A percentile compares a stretch with the other conserved stretches of the same genome.
Conservation (phyloP, 208 protist species). For the Trypanosoma avium region DNA sequence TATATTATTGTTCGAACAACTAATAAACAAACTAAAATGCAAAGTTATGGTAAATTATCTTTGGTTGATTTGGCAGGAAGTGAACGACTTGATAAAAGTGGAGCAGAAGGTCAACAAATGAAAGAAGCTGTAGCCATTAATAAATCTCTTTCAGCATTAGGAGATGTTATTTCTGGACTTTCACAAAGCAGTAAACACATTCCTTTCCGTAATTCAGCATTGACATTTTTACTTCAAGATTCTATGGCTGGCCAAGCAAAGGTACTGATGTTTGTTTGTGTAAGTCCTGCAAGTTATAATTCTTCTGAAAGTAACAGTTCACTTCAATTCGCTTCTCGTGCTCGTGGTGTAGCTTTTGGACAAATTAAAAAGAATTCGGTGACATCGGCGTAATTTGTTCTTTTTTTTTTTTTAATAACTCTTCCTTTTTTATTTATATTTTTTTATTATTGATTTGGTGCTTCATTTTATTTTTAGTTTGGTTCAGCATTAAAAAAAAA, state of each 20-base stretch:
- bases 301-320: slow-evolving; percentile 86
- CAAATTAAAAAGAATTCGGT: slow-evolving; percentile 88
- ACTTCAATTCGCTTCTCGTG: slow-evolving; percentile 89
- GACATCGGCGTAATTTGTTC: slow-evolving; percentile 15
- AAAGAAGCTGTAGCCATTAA: slow-evolving; percentile 94
- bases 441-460: not conserved
- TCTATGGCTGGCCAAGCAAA: slow-evolving; percentile 94
- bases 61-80: slow-evolving; percentile 93
- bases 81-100: slow-evolving; percentile 90
- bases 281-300: slow-evolving; percentile 94
- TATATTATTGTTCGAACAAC: slow-evolving; percentile 88
- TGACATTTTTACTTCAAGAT: slow-evolving; percentile 92
- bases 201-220: slow-evolving; percentile 90
- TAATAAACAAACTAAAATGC: slow-evolving; percentile 87
- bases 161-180: slow-evolving; percentile 90
- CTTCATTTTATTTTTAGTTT: slow-evolving; percentile 4
- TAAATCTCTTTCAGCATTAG: slow-evolving; percentile 88
- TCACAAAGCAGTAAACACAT: slow-evolving; percentile 85
- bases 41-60: slow-evolving; percentile 92
- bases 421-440: slow-evolving; percentile 21
- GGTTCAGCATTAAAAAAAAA: too few species aligned
- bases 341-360: slow-evolving; percentile 84
- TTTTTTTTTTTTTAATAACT: slow-evolving; percentile 18
- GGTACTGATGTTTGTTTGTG: slow-evolving; percentile 95
- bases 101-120: slow-evolving; percentile 77